Conservation (phyloP, 2,329 filamentous ascomycete genomes). For the Penicillium sp. region DNA sequence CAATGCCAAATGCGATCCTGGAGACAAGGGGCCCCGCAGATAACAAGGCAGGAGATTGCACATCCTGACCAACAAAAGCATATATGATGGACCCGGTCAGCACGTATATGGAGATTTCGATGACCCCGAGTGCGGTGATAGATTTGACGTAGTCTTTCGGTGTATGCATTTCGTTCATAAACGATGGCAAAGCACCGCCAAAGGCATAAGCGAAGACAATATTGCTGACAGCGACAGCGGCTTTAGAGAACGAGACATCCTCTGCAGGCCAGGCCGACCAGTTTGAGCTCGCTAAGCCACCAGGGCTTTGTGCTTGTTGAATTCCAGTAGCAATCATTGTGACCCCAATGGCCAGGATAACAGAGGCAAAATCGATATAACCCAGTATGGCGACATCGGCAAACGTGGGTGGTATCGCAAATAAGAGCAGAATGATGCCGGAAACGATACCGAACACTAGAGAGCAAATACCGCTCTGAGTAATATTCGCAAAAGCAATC, state of each 20-base stretch:
- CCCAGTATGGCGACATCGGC: conserved; percentile 16
- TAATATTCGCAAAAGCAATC: conserved; percentile 12
- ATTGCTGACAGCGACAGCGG: conserved; percentile 13
- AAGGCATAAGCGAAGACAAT: conserved; percentile 18
- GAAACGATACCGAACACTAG: conserved; percentile 13
- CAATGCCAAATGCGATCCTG: conserved; percentile 11
- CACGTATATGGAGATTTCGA: conserved; percentile 12
- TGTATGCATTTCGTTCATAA: conserved; percentile 17
- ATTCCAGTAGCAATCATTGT: conserved; percentile 33
- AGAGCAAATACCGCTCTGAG: conserved; percentile 8
- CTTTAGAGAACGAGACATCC: conserved; percentile 6
- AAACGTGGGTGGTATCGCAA: conserved; percentile 32
- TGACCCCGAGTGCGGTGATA: conserved; percentile 10
- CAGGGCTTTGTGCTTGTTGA: conserved; percentile 9
- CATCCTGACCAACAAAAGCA: conserved; percentile 16
- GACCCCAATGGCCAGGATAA: conserved; percentile 28
- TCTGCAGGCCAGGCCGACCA: conserved; percentile 16
- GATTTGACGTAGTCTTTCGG: conserved; percentile 14
- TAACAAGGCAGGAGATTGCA: conserved; percentile 14
- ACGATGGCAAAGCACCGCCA: conserved; percentile 12
- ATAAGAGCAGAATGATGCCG: conserved; percentile 22
- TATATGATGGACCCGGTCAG: conserved; percentile 13
- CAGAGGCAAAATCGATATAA: conserved; percentile 27
- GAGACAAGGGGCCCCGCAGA: conserved; percentile 14
- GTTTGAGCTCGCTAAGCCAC: conserved; percentile 14